Base-by-base conservation (phyloP, 345 rosid species). In the Salix koriyanagi region DNA sequence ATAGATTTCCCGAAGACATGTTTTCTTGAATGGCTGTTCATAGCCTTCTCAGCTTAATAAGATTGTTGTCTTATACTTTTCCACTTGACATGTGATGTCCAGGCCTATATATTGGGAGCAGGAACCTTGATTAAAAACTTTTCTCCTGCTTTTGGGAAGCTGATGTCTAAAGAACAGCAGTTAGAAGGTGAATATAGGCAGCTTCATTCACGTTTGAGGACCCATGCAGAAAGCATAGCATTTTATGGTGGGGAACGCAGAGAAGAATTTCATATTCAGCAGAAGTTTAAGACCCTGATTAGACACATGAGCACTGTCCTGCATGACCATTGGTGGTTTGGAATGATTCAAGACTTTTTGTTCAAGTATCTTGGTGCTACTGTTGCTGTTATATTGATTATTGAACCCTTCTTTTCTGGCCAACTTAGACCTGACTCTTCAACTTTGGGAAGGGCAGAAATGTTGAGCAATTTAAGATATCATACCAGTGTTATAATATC, bases 311-410 rank as follows among this genome's bases (percentile, higher is more conserved):
- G 90, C 41, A 72, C 62, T 42, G 99, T 96, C 73, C 94, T 89
- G 84, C 97, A 91, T 77, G 94, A 96, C 30, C 96, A 94, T 77
- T 96, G 99, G 99, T 96, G 99, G 99, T 96, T 96, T 86, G 98
- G 97, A 84, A 96, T 96, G 97, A 92, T 96, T 84, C 98, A 96
- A 75, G 99, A 96, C 85, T 96, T 96, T 84, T 81, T 96, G 75
- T 83, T 94, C 81, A 96, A 96, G 84, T 96, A 96, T 87, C 96
- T 96, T 75, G 98, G 97, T 71, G 98, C 99, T 36, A 96, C 99
- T 16, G 91, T 96, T 75, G 97, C 98, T 65, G 96, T 92, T 78
- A 80, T 94, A 75, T 86, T 96, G 86, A 94, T 94, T 78, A 92
- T 96, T 50, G 99, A 94, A 84, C 99, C 99, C 46, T 96, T 96